Evolutionary conservation across 768 basidiomycete genomes (phyloP), one percentile per base, ranked within the genome.

Genomic region (Suillus plorans): DNA sequence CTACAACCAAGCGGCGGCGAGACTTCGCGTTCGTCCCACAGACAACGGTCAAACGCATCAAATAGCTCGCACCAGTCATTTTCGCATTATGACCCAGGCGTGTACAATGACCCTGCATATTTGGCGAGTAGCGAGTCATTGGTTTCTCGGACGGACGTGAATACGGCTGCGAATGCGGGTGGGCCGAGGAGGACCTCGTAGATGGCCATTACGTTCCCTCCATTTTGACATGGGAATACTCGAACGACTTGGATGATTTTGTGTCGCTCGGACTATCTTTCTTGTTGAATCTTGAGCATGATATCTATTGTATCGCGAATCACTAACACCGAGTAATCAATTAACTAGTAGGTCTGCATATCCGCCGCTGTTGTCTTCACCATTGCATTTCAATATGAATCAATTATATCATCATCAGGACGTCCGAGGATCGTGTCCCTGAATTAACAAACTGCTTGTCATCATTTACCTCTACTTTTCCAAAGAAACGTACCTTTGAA

Each of bases 61-160:
- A 31, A 69, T 49, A 67, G 67, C 28, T 66, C 60, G 8, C 67
- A 66, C 20, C 68, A 69, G 34, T 61, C 67, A 7, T 67, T 70
- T 49, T 22, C 67, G 2, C 69, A 70, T 12, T 71, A 68, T 44
- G 52, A 77, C 22, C 71, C 74, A 2, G 59, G 16, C 45, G 10
- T 63, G 58, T 77, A 77, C 64, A 68, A 76, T 8, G 74, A 72
- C 42, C 74, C 68, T 44, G 70, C 71, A 0, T 70, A 71, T 45
- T 55, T 76, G 0, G 66, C 64, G 2, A 74, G 73, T 66, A 73
- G 31, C 34, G 74, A 76, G 22, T 77, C 76, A 22, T 20, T 67
- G 28, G 76, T 76, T 49, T 59, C 70, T 39, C 64, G 67, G 14
- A 76, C 70, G 36, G 69, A 41, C 28, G 66, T 66, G 5, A 75